Evolutionary conservation across 768 basidiomycete genomes (phyloP), one percentile per base, ranked within the genome.

Genomic region (Boletales sp.): DNA sequence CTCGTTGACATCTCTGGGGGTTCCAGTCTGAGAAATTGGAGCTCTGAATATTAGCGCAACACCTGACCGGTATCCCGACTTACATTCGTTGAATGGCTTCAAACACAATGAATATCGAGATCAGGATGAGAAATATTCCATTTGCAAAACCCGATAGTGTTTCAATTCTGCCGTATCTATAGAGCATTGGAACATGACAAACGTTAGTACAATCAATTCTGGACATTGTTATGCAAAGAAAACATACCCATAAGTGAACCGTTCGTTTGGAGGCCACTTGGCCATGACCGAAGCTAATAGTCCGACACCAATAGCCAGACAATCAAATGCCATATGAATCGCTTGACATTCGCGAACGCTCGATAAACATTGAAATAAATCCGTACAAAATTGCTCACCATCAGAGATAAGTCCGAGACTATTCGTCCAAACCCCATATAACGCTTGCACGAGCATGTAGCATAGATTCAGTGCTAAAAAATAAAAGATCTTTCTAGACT

Each of bases 301-400:
- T 2, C 96, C 96, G 46, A 99, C 90, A 0, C 84, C 93, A 45
- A 99, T 92, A 1, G 95, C 95, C 80, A 97, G 84, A 63, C 96
- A 98, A 70, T 99, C 96, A 59, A 99, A 99, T 11, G 93, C 91
- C 96, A 98, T 99, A 64, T 99, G 96, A 34, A 99, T 98, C 18
- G 96, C 95, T 98, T 57, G 21, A 44, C n/a, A 38, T 40, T 17
- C 15, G 31, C 15, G 6, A 49, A 44, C 39, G 45, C 8, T 55
- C 44, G 51, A 46, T 38, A 11, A 44, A 49, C 28, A 38, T 15
- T 30, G 41, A 49, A n/a, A 30, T 7, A 12, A n/a, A 37, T 15
- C 13, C 15, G 10, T 15, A 28, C 17, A 5, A 30, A 38, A 33
- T 38, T n/a, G 62, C 81, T 59, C 56, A 95, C 95, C 94, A 65